Conservation (phyloP, 2,329 filamentous ascomycete species). For the Penicillium crustosum region DNA sequence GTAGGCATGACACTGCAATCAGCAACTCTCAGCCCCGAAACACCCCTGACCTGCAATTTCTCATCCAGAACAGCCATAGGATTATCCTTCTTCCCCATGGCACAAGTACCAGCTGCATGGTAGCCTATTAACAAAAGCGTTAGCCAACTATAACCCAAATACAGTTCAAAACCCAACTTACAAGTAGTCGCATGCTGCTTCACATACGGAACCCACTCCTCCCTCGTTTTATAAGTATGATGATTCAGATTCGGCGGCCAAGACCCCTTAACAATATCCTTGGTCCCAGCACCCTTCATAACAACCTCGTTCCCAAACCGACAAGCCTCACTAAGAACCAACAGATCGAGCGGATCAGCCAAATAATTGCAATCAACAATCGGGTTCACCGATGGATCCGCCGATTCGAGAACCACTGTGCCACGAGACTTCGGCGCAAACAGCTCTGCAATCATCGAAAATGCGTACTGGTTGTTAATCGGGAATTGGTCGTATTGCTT, state of each 20-base stretch:
- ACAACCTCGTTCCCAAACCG: conserved; percentile 61
- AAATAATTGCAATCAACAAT: conserved; percentile 61
- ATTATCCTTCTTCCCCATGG: conserved; percentile 54
- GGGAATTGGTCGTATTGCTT: conserved; percentile 59
- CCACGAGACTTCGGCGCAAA: conserved; percentile 60
- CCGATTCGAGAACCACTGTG: conserved; percentile 52
- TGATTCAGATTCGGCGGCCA: conserved; percentile 58
- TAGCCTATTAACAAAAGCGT: conserved; percentile 43
- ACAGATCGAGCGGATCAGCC: conserved; percentile 56
- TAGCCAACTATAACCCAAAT: not conserved
- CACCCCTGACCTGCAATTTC: conserved; percentile 54
- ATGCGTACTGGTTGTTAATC: conserved; percentile 54
- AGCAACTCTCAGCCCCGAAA: conserved; percentile 55
- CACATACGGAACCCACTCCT: conserved; percentile 60
- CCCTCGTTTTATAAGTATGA: conserved; percentile 53
- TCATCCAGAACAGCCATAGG: conserved; percentile 54
- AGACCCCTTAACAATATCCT: conserved; percentile 58
- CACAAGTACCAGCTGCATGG: conserved; percentile 58
- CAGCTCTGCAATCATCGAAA: conserved; percentile 59
- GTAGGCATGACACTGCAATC: conserved; percentile 56
- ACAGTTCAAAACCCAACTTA: conserved; percentile 33
- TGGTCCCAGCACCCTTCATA: conserved; percentile 58
- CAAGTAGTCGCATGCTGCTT: conserved; percentile 62
- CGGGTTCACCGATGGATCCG: conserved; percentile 53
- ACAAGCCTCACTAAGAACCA: conserved; percentile 61